Base-by-base conservation (phyloP, 1,284 basidiomycete genomes). In the Ceratobasidium sp. region DNA sequence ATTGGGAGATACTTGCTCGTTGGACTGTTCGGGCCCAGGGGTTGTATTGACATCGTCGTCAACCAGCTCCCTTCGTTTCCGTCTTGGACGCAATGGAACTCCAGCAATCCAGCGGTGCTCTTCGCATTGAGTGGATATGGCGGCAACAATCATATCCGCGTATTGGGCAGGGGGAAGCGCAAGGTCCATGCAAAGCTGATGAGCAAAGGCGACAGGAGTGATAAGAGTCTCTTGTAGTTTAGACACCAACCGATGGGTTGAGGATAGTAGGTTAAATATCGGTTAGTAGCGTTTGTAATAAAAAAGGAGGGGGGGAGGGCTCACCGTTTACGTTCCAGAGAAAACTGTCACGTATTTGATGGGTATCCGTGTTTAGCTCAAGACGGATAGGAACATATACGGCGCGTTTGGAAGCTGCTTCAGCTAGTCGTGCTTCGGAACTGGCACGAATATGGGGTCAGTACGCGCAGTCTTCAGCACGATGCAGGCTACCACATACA, bases 261-360 rank as follows among this genome's bases (percentile, higher is more conserved):
- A 33, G 16, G 55, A 44, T 62, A 55, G 8, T 35, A 48, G 30
- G 64, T 79, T 38, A 78, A 60, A 41, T 48, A 69, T 69, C 38
- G 27, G 44, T n/a, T 6, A 57, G 27, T 7, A 33, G 33, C 30
- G 16, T 35, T 2, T 0, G 64, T 23, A 27, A 14, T 2, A n/a
- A 38, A 44, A 23, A 38, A 8, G 38, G 38, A 8, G 8, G 57
- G 20, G 6, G 30, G 16, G 16, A 23, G n/a, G n/a, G 74, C 83
- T 20, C 86, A 87, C 86, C 96, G 82, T 94, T 90, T 70, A 96
- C 85, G 82, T 99, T 98, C 97, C 97, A 99, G n/a, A 96, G 90
- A 84, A 99, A 99, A 80, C 94, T 94, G 82, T 99, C 97, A 77
- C 96, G 92, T 83, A 99, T 92, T 82, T 96, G 90, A 82, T 96